Base-by-base conservation (phyloP, 805 yeast genomes). In the Diddensiella caesifluorescens region DNA sequence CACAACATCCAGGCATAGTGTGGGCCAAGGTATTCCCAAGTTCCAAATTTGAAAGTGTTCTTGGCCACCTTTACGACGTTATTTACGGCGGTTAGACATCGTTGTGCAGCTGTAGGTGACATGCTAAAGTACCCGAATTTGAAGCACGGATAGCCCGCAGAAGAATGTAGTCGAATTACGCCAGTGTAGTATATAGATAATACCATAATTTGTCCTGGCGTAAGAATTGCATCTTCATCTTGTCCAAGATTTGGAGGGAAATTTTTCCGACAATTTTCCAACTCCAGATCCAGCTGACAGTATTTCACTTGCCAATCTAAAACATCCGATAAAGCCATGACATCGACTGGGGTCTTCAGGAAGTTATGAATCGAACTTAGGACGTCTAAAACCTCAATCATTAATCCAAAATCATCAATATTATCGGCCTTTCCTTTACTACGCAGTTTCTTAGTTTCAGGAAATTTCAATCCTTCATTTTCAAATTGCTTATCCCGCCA, bases 1-100 rank as follows among this genome's bases (percentile, higher is more conserved):
- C 57, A 54, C 13, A 54, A 26, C 5, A 48, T 43, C 48, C 52
- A 54, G 1, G 59, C 59, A 30, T 50, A 54, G 22, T 54, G 57
- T 9, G 59, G 57, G 3, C 59, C 59, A n/a, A 53, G 46, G n/a
- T 41, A 22, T 37, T 44, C 39, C 45, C 46, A 44, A 6, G 34
- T 35, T 7, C 45, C 42, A 27, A 42, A 25, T n/a, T 23, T 6
- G 12, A 30, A 26, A 7, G 49, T 48, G 19, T 47, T 41, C 16
- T 41, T 34, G 7, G 57, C 51, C 7, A 54, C 41, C 10, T 20
- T 25, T 4, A 47, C 51, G 18, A 52, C 53, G 5, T 35, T 27
- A 12, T 47, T 21, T 4, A 50, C 55, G 3, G 59, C 51, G 6
- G 34, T 21, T 12, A 52, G 38, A 29, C 56, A 54, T 18, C 44